phyloP scores from a whole-genome alignment of 2,329 filamentous ascomycete species.

The Fusarium duplospermum region DNA sequence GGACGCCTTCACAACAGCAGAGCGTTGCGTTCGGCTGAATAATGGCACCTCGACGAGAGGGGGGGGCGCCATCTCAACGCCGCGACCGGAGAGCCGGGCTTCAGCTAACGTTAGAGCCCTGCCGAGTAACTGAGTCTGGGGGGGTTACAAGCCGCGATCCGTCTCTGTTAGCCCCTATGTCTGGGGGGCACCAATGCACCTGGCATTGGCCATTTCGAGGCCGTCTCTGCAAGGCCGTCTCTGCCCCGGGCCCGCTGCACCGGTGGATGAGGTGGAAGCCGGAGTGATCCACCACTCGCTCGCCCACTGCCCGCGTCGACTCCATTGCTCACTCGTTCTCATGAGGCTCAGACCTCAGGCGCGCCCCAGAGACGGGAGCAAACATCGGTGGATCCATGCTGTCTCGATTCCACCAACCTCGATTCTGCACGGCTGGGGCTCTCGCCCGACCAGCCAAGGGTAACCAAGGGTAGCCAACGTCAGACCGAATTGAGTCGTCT shows the following conservation, averaged over 20 bases:
- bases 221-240: not conserved
- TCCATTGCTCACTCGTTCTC: conserved; percentile 15
- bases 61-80: conserved; percentile 12
- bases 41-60: conserved; percentile 18
- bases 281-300: conserved; percentile 13
- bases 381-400: conserved; percentile 30
- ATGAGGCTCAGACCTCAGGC: conserved; percentile 30
- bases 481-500: not conserved
- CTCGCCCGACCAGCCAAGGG: conserved; percentile 5
- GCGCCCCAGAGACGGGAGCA: conserved; percentile 16
- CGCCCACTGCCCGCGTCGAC: not conserved
- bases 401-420: conserved; percentile 21
- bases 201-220: not conserved
- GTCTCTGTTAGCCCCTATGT: conserved; percentile 17
- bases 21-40: conserved; percentile 12
- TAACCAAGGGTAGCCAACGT: conserved; percentile 3
- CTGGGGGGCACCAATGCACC: conserved; percentile 9
- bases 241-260: not conserved
- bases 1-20: conserved; percentile 23
- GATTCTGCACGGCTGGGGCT: not conserved
- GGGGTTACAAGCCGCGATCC: conserved; percentile 5
- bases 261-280: not conserved
- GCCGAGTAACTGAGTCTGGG: not conserved
- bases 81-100: not conserved
- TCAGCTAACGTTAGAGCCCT: not conserved